Conservation (phyloP, 1,284 basidiomycete genomes). For the Dichomitus squalens region DNA sequence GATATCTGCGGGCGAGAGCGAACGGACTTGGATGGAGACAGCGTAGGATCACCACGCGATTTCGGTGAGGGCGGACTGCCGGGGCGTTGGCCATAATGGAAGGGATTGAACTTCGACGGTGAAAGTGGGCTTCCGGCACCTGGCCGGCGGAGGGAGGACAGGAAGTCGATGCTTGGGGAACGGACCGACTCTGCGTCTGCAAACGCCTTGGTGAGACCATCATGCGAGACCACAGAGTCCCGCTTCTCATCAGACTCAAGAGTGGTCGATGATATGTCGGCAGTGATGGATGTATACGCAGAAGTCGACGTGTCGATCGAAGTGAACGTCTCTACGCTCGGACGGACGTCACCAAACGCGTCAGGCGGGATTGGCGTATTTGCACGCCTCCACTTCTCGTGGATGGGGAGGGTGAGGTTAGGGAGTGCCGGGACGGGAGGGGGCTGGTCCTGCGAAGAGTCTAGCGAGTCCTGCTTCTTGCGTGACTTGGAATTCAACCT, state of each 20-base stretch:
- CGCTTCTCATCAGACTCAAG: slow-evolving; percentile 18
- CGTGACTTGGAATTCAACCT: slow-evolving; percentile 35
- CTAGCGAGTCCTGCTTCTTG: slow-evolving; percentile 28
- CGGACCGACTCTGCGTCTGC: slow-evolving; percentile 34
- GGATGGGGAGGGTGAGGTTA: slow-evolving; percentile 48
- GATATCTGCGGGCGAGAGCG: slow-evolving; percentile 31
- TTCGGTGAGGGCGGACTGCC: slow-evolving; percentile 15
- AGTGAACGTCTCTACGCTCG: slow-evolving; percentile 19
- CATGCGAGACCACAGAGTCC: slow-evolving; percentile 6
- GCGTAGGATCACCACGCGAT: slow-evolving; percentile 14
- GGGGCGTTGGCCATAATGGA: slow-evolving; percentile 1
- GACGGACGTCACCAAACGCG: slow-evolving; percentile 7
- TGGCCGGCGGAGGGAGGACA: slow-evolving; percentile 29
- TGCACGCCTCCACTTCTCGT: slow-evolving; percentile 48
- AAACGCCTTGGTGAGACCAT: slow-evolving; percentile 31
- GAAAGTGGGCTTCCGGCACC: slow-evolving; percentile 10
- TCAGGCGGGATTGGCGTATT: slow-evolving; percentile 21
- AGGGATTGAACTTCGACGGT: slow-evolving; percentile 12
- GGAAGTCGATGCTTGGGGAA: slow-evolving; percentile 33
- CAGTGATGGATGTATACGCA: slow-evolving; percentile 9
- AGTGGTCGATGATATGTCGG: slow-evolving; percentile 10
- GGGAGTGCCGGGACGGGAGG: slow-evolving; percentile 39
- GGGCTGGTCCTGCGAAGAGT: slow-evolving; percentile 31
- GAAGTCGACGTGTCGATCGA: slow-evolving; percentile 11
- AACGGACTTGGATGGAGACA: slow-evolving; percentile 25